These are phyloP conservation scores for Ramaria sp. DNA, from an alignment of 768 basidiomycete genomes.

Conservation along the genomic window DNA sequence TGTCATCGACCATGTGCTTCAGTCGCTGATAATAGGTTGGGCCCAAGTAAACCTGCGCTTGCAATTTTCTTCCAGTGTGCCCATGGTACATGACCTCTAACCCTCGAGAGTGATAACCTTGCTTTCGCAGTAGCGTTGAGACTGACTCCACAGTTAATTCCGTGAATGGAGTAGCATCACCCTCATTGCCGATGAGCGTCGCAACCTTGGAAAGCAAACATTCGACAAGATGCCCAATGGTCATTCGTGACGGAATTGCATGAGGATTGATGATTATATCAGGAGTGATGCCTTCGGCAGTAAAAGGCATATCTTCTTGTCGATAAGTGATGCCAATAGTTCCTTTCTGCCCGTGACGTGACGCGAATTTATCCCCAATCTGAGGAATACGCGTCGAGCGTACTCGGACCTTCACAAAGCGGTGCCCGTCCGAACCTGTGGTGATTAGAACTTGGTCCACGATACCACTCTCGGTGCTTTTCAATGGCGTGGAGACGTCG, in stretches of 20 bases:
- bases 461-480: constrained; percentile 95
- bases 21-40: constrained; percentile 98
- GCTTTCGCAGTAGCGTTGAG: constrained; percentile 78
- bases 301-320: constrained; percentile 99
- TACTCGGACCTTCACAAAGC: constrained; percentile 97
- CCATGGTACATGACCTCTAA: constrained; percentile 99
- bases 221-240: constrained; percentile 98
- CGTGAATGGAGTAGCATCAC: constrained; percentile 97
- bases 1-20: constrained; percentile 99
- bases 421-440: constrained; percentile 90
- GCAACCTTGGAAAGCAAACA: constrained; percentile 95
- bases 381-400: constrained; percentile 95
- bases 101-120: constrained; percentile 95
- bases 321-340: constrained; percentile 99
- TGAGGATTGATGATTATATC: constrained; percentile 99
- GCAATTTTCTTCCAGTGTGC: constrained; percentile 94
- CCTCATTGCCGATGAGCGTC: constrained; percentile 91
- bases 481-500: constrained; percentile 95
- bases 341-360: constrained; percentile 98
- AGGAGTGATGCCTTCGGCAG: constrained; percentile 90
- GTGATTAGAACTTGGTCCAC: constrained; percentile 97
- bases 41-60: constrained; percentile 96
- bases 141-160: constrained; percentile 96
- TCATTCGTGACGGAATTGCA: constrained; percentile 99
- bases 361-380: constrained; percentile 98